phyloP scores from a whole-genome alignment of 2,329 filamentous ascomycete species.

The Pyricularia grisea region DNA sequence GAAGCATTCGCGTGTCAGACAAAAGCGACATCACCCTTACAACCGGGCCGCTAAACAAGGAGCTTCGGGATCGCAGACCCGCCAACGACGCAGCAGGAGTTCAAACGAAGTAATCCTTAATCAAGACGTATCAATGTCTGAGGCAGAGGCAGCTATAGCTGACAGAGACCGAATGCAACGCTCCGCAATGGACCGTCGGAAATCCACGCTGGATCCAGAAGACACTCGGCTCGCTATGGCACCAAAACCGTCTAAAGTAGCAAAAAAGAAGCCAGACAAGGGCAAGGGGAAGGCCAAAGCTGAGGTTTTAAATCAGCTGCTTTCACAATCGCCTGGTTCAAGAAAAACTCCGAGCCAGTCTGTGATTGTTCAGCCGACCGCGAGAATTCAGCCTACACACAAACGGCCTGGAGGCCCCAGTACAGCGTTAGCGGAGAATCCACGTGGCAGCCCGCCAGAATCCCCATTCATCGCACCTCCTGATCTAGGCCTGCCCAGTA shows the following conservation, averaged over 20 bases:
- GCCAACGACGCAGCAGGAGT: background rate
- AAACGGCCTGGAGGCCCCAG: background rate
- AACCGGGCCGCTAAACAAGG: background rate
- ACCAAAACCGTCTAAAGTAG: background rate
- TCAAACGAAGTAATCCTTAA: background rate
- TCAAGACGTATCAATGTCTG: background rate
- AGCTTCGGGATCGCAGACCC: background rate
- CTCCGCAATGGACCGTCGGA: background rate
- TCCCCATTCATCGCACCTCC: background rate
- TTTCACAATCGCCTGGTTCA: background rate
- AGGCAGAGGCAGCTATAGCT: background rate
- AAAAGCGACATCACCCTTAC: background rate
- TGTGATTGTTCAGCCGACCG: background rate
- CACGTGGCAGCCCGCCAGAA: background rate
- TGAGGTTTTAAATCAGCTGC: background rate
- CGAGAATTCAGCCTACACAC: background rate
- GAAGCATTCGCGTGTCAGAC: background rate
- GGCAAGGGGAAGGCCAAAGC: background rate
- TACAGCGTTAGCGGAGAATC: background rate
- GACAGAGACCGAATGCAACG: background rate
- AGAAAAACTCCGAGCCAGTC: background rate
- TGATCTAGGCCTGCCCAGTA: background rate
- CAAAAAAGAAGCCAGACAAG: background rate
- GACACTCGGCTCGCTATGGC: background rate
- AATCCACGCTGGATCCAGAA: background rate